A percentile compares a stretch with the other conserved stretches of the same genome.
Conservation (phyloP, 176 grass and related monocot genomes). For the Poa annua region DNA sequence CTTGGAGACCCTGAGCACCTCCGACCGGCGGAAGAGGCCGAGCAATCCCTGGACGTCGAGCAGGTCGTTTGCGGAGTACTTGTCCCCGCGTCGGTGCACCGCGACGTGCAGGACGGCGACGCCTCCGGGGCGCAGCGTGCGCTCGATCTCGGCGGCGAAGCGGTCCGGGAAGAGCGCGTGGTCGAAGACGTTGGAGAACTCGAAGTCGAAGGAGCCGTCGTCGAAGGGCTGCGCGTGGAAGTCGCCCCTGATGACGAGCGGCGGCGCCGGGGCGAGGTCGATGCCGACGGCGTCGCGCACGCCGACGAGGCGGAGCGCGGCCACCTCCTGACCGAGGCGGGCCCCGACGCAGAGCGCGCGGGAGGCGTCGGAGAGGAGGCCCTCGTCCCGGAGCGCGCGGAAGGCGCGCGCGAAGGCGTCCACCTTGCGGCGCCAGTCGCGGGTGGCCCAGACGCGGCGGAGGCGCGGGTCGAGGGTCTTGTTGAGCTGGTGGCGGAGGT, state of each 20-base stretch:
- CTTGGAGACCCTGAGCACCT: constrained; percentile 67
- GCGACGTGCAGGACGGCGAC: constrained; percentile 78
- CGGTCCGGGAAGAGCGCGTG: constrained; percentile 84
- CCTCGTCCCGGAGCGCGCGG: constrained; percentile 30
- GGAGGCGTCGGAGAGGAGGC: constrained; percentile 68
- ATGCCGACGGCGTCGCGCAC: constrained; percentile 61
- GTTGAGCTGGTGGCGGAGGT: constrained; percentile 88
- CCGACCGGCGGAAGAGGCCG: constrained; percentile 51
- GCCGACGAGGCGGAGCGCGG: constrained; percentile 70
- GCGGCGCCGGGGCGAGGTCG: constrained; percentile 79
- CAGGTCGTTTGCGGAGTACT: constrained; percentile 92
- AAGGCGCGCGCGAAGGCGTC: constrained; percentile 67
- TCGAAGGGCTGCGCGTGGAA: constrained; percentile 86
- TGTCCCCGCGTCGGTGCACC: constrained; percentile 76
- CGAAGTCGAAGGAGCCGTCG: constrained; percentile 76
- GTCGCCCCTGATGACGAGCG: constrained; percentile 70
- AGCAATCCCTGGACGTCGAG: constrained; percentile 60
- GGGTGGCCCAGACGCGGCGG: constrained; percentile 83
- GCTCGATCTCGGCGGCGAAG: constrained; percentile 79
- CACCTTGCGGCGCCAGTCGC: constrained; percentile 89
- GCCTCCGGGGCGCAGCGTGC: constrained; percentile 72
- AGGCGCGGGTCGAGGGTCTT: constrained; percentile 92
- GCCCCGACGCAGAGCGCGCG: constrained; percentile 83
- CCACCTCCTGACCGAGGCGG: constrained; percentile 70
- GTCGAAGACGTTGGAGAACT: constrained; percentile 99